These are phyloP conservation scores for Juglanconis sp. DNA, from an alignment of 2,329 filamentous ascomycete species.

Conservation along the genomic window DNA sequence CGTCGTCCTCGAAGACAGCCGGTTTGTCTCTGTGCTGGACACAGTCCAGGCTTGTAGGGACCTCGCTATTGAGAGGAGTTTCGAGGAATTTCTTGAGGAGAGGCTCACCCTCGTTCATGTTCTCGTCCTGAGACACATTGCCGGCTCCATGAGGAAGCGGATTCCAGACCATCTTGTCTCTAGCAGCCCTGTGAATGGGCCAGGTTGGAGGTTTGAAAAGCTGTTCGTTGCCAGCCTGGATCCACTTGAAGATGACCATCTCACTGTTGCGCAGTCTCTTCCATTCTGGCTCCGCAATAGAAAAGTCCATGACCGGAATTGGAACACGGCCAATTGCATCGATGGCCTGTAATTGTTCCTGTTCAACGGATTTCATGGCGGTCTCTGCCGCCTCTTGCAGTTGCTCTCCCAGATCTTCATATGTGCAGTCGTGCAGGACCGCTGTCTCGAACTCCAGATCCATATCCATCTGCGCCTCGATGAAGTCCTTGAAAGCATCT, in stretches of 20 bases:
- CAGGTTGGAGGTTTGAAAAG: slow-evolving; percentile 24
- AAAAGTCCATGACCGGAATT: slow-evolving; percentile 29
- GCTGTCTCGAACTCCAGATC: not conserved
- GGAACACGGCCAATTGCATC: slow-evolving; percentile 25
- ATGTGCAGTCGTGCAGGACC: not conserved
- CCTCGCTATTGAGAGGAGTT: not conserved
- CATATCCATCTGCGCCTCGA: slow-evolving; percentile 17
- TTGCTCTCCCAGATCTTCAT: not conserved
- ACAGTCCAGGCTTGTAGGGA: slow-evolving; percentile 22
- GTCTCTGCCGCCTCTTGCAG: slow-evolving; percentile 17
- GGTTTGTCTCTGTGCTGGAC: slow-evolving; percentile 21
- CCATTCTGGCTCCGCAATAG: slow-evolving; percentile 24
- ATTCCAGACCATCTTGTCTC: slow-evolving; percentile 26
- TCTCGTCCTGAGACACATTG: slow-evolving; percentile 10
- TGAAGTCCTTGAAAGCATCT: slow-evolving; percentile 17
- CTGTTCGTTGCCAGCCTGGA: slow-evolving; percentile 17
- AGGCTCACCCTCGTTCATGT: slow-evolving; percentile 18
- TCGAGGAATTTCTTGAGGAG: slow-evolving; percentile 19
- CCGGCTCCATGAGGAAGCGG: slow-evolving; percentile 14
- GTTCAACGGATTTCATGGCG: slow-evolving; percentile 23
- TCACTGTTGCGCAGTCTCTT: slow-evolving; percentile 16
- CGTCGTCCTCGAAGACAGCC: slow-evolving; percentile 17
- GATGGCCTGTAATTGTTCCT: slow-evolving; percentile 26
- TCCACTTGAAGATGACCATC: slow-evolving; percentile 22
- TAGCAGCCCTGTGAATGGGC: slow-evolving; percentile 19